phyloP scores from a whole-genome alignment of 2,329 filamentous ascomycete species.

The Aspergillus clavatus region DNA sequence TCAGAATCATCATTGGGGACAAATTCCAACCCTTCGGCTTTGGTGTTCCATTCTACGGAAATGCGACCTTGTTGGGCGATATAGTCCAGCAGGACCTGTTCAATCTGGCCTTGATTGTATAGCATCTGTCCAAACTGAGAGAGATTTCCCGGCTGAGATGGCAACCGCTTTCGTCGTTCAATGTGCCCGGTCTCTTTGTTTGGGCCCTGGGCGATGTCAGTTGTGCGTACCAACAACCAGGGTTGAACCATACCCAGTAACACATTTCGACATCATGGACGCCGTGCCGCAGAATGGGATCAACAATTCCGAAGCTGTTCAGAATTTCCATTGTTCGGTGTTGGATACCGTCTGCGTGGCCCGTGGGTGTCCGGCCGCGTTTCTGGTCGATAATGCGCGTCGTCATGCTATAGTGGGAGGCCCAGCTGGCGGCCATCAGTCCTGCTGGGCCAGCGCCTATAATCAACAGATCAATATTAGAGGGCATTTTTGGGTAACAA shows the following conservation, averaged over 20 bases:
- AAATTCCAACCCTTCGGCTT: constrained; percentile 5
- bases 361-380: constrained; percentile 16
- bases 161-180: constrained; percentile 5
- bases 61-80: background rate
- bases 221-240: background rate
- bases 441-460: background rate
- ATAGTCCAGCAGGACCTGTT: constrained; percentile 12
- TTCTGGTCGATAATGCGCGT: constrained; percentile 21
- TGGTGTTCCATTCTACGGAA: constrained; percentile 6
- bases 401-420: constrained; percentile 13
- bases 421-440: constrained; percentile 16
- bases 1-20: background rate
- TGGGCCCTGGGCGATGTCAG: background rate
- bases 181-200: constrained; percentile 6
- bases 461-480: background rate
- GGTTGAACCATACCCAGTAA: constrained; percentile 10
- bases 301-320: constrained; percentile 61
- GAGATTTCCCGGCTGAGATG: background rate
- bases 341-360: constrained; percentile 54
- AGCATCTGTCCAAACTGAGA: constrained; percentile 10
- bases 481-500: background rate
- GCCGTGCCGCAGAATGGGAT: constrained; percentile 5
- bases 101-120: constrained; percentile 13
- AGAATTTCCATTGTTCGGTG: constrained; percentile 67
- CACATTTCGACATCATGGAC: constrained; percentile 7